Percentiles rank a stretch among this genome's conserved stretches.
These are phyloP conservation scores for Reticulascus tulasneorum DNA, from an alignment of 2,329 filamentous ascomycete genomes.

Conservation along the genomic window DNA sequence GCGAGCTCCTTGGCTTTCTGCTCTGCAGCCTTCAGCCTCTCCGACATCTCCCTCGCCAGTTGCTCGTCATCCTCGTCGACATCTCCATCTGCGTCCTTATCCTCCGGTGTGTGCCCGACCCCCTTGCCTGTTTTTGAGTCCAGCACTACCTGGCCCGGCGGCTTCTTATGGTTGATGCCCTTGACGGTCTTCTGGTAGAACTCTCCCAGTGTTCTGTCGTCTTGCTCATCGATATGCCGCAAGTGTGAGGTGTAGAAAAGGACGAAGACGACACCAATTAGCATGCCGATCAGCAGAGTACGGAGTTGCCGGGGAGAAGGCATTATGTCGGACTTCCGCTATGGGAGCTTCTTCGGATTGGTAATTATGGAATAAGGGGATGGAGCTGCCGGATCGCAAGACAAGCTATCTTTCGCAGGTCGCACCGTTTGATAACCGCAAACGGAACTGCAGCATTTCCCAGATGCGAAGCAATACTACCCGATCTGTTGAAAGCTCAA, in stretches of 20 bases:
- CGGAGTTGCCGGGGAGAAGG: conserved; percentile 67
- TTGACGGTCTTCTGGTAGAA: conserved; percentile 59
- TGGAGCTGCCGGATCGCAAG: too few species aligned
- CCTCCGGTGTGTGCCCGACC: conserved; percentile 36
- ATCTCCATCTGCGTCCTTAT: conserved; percentile 52
- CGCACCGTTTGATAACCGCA: too few species aligned
- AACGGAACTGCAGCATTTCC: too few species aligned
- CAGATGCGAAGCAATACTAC: too few species aligned
- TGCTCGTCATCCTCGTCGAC: conserved; percentile 53
- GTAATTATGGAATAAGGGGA: neutral
- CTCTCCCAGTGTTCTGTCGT: conserved; percentile 41
- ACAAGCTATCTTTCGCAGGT: too few species aligned
- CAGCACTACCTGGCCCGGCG: conserved; percentile 33
- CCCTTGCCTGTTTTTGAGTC: conserved; percentile 34
- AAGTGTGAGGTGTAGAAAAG: conserved; percentile 69
- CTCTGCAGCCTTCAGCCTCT: conserved; percentile 65
- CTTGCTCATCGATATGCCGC: conserved; percentile 44
- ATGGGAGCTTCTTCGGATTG: neutral
- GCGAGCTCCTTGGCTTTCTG: conserved; percentile 64
- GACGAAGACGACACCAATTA: conserved; percentile 62
- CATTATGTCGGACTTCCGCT: conserved; percentile 40
- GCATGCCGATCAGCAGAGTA: conserved; percentile 58
- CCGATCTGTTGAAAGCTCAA: too few species aligned
- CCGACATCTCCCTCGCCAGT: conserved; percentile 51
- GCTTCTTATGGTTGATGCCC: conserved; percentile 33